Base-by-base conservation (phyloP, 371 early-diverging fungal species). In the Mortierella sp. region DNA sequence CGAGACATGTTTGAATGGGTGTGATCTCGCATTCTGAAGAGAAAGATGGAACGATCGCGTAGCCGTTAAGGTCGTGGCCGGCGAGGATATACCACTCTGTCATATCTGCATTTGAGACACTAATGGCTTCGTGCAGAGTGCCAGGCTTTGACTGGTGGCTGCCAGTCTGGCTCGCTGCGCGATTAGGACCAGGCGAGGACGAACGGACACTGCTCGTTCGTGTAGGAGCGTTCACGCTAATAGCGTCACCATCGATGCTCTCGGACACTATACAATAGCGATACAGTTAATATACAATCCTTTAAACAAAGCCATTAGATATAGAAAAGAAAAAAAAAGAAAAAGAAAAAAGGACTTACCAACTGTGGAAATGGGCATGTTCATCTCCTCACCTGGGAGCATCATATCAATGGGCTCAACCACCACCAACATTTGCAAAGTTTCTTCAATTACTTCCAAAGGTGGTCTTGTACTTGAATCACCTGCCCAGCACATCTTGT, bases 381-480 rank as follows among this genome's bases (percentile, higher is more conserved):
- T 70, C 64, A 69, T 62, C 37, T 79, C 79, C 37, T 79, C 79
- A 1, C 67, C 73, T 19, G 77, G 77, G n/a, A 79, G 67, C 64
- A 79, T 72, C 54, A 79, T 79, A 23, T 79, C 79, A 61, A 79
- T 79, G 6, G 79, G 79, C 51, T 79, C 79, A 31, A 79, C 79
- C 15, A 73, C 79, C 5, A 73, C 79, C 47, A 79, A 28, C 79
- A 79, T 80, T 62, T 74, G 75, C 4, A 80, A 28, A 0, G 80
- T 80, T 42, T 80, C 80, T 32, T 80, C 80, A 5, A 68, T 65
- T 15, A 80, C 75, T n/a, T 80, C 80, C 0, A 80, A 42, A 3
- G 80, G 80, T 0, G 80, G 80, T 17, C 80, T 63, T 10, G 80
- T 53, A 47, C 61, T 75, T 6, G 70, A 47, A 42, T 80, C 80